Conservation (phyloP, 1,284 basidiomycete species). For the Microbotryum saponariae region DNA sequence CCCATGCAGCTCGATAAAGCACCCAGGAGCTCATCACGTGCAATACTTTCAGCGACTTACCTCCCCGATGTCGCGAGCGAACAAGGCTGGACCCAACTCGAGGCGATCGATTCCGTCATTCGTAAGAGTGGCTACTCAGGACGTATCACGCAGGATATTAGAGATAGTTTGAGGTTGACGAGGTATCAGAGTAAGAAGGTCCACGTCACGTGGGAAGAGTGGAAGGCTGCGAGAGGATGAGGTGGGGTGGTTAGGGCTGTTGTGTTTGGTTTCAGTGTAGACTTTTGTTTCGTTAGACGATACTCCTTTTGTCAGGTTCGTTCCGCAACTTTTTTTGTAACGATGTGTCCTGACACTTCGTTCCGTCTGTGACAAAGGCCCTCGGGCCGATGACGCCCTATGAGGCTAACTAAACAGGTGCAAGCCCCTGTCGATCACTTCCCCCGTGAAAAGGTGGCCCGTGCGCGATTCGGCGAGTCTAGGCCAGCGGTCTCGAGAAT, state of each 20-base stretch:
- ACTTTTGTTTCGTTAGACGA: too few species aligned
- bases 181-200: conserved; percentile 78
- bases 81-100: conserved; percentile 85
- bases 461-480: too few species aligned
- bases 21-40: conserved; percentile 13
- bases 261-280: too few species aligned
- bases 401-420: too few species aligned
- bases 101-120: conserved; percentile 83
- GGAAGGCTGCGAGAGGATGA: conserved; percentile 22
- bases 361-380: too few species aligned
- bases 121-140: conserved; percentile 82
- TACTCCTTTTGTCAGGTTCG: too few species aligned
- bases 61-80: conserved; percentile 87
- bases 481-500: neutral
- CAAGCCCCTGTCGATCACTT: too few species aligned
- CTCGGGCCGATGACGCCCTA: too few species aligned
- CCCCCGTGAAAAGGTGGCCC: too few species aligned
- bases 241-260: too few species aligned
- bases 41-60: conserved; percentile 71
- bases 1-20: conserved; percentile 10
- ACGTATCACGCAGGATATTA: conserved; percentile 69
- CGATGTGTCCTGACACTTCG: too few species aligned
- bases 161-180: conserved; percentile 65
- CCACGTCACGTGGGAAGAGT: conserved; percentile 67
- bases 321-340: too few species aligned